A percentile compares a stretch with the other conserved stretches of the same genome.
Conservation (phyloP, 1,284 basidiomycete genomes). For the Inonotus obliquus region DNA sequence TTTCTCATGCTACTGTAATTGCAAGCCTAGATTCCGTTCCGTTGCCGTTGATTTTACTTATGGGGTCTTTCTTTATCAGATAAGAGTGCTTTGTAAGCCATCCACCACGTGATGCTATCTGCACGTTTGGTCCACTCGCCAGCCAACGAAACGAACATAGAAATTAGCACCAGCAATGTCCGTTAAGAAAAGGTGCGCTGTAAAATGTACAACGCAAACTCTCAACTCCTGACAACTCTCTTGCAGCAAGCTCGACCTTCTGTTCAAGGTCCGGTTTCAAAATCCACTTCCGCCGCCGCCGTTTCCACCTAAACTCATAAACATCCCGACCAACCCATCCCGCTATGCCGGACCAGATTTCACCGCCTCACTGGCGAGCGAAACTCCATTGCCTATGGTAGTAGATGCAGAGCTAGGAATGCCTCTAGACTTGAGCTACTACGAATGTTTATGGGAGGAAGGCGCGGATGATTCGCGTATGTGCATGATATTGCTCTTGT, state of each 20-base stretch:
- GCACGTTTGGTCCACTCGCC: too few relatives aligned
- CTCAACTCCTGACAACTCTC: background rate
- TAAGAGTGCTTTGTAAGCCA: background rate
- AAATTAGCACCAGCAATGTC: constrained; percentile 10
- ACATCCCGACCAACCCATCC: constrained; percentile 80
- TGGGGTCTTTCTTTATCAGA: background rate
- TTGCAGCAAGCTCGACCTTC: constrained; percentile 73
- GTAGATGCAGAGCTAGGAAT: constrained; percentile 93
- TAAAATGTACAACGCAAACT: background rate
- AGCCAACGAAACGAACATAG: background rate
- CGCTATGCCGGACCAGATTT: constrained; percentile 86
- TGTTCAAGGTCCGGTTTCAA: constrained; percentile 87
- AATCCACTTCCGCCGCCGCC: constrained; percentile 92
- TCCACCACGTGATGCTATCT: background rate
- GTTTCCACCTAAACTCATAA: constrained; percentile 89
- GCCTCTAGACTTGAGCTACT: constrained; percentile 83
- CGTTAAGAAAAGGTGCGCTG: constrained; percentile 14
- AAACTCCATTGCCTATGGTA: constrained; percentile 85
- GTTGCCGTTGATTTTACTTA: background rate
- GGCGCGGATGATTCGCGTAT: constrained; percentile 63
- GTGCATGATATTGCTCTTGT: constrained; percentile 22
- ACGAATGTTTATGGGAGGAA: constrained; percentile 81
- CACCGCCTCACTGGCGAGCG: constrained; percentile 73
- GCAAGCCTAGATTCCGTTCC: background rate
- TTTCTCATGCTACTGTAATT: background rate